Percentiles rank a stretch among this genome's conserved stretches.
These are phyloP conservation scores for Phytophthora boehmeriae DNA, from an alignment of 352 stramenopile genomes.

Conservation along the genomic window DNA sequence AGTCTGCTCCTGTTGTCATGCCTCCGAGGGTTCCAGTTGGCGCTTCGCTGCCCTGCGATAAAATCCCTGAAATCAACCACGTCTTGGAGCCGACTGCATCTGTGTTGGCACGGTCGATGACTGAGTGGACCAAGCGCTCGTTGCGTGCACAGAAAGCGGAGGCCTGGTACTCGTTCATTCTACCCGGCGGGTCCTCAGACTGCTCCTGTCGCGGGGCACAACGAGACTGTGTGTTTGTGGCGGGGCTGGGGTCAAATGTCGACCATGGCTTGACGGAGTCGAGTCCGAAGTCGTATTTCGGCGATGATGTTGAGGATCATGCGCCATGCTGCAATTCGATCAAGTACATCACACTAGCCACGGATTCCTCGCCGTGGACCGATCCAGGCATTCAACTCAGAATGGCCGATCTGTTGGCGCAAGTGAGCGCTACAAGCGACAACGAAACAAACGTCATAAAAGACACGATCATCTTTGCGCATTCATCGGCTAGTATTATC, in stretches of 20 bases:
- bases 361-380: slow-evolving; percentile 50
- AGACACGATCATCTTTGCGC: slow-evolving; percentile 63
- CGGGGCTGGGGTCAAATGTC: slow-evolving; percentile 12
- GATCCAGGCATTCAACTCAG: slow-evolving; percentile 42
- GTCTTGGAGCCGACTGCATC: neutral
- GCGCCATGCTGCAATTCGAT: slow-evolving; percentile 60
- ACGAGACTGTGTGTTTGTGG: slow-evolving; percentile 27
- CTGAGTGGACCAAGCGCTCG: slow-evolving; percentile 2
- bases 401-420: slow-evolving; percentile 38
- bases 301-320: slow-evolving; percentile 8
- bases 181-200: neutral
- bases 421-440: slow-evolving; percentile 44
- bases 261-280: slow-evolving; percentile 3
- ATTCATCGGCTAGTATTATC: slow-evolving; percentile 72
- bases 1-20: neutral
- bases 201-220: slow-evolving; percentile 1
- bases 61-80: slow-evolving; percentile 10
- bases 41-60: neutral
- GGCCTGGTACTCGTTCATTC: neutral
- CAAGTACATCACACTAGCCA: slow-evolving; percentile 56
- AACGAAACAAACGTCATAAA: slow-evolving; percentile 39
- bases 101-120: neutral
- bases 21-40: slow-evolving; percentile 23
- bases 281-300: slow-evolving; percentile 15
- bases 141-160: too few relatives aligned